These are phyloP conservation scores for Tolypocladium amazonense DNA, from an alignment of 2,329 filamentous ascomycete species.

Conservation along the genomic window DNA sequence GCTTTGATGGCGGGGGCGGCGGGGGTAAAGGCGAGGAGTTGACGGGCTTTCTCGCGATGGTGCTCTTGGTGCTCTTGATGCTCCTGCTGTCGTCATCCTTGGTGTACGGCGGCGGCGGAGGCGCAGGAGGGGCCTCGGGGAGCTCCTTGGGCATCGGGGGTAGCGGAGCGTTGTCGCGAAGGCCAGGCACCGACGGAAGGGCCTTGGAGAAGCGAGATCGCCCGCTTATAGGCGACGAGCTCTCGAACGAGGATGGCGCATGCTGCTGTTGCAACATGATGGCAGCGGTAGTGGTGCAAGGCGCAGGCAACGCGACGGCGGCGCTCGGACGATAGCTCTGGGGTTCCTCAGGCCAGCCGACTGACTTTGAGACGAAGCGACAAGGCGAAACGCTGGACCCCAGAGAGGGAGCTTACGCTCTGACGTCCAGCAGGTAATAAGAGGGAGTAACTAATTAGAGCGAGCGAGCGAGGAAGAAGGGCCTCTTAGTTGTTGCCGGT, in stretches of 20 bases:
- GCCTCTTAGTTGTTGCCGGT: neutral
- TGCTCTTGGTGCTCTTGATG: constrained; percentile 1
- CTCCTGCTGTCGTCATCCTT: constrained; percentile 8
- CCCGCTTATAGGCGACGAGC: constrained; percentile 20
- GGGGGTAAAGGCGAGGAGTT: constrained; percentile 2
- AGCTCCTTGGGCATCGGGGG: constrained; percentile 12
- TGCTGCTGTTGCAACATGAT: constrained; percentile 3
- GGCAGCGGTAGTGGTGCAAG: neutral
- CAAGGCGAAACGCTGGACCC: neutral
- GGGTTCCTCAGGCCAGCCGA: neutral
- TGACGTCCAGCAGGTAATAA: neutral
- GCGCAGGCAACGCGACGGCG: neutral
- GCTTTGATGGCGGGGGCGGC: neutral
- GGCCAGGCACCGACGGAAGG: constrained; percentile 36
- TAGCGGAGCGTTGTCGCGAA: constrained; percentile 7
- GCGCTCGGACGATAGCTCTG: neutral
- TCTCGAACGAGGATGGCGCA: constrained; percentile 3
- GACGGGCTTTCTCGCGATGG: constrained; percentile 10
- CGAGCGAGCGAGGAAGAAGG: neutral
- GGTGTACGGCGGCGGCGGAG: constrained; percentile 14
- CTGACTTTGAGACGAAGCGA: neutral
- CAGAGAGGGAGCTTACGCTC: neutral
- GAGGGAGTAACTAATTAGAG: neutral
- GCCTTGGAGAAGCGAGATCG: constrained; percentile 49
- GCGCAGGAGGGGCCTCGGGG: constrained; percentile 10